Evolutionary conservation across 2,329 filamentous ascomycete species (phyloP), one percentile per base, ranked within the genome.

Genomic region (Alternaria gansuensis): DNA sequence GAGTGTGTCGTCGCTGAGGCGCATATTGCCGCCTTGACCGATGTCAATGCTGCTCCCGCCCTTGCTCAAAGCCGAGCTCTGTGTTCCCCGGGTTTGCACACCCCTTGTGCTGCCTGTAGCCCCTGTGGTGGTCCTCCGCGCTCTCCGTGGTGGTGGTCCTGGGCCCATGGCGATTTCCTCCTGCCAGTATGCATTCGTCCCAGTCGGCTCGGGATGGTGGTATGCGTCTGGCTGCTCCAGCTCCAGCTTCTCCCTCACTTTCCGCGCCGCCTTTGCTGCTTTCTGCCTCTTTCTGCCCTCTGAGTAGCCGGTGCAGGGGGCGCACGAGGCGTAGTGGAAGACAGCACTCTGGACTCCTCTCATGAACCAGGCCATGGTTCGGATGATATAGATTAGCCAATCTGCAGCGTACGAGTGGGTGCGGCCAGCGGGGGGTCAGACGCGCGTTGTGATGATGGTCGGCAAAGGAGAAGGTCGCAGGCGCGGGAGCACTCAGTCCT

Each of bases 141-240:
- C 65, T 57, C 71, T 57, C 84, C 82, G 78, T 70, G 88, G 88
- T 31, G 88, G 88, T 34, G 90, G 84, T 3, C 86, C 87, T 2
- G 93, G 93, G 0, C 93, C 93, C 79, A 93, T 84, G 62, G 83
- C 83, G 65, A 97, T 96, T 77, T 97, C 93, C 73, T 95, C 90
- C 31, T 85, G 82, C 93, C 93, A 97, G 78, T 91, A 92, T 11
- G 90, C 89, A 71, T 97, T 97, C 28, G 92, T 96, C 71, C 88
- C 89, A 69, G 92, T 95, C 1, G 92, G 91, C 43, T 88, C 87
- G 2, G 90, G 93, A 70, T 97, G 93, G 50, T 87, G 84, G 76
- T 96, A 95, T 10, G 87, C 78, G 39, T 86, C 87, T 0, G 91
- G 91, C 74, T 93, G 87, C 64, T 92, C 87, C 54, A 84, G 84